Base-by-base conservation (phyloP, 2,329 filamentous ascomycete species). In the Hypoxylon rubiginosum region DNA sequence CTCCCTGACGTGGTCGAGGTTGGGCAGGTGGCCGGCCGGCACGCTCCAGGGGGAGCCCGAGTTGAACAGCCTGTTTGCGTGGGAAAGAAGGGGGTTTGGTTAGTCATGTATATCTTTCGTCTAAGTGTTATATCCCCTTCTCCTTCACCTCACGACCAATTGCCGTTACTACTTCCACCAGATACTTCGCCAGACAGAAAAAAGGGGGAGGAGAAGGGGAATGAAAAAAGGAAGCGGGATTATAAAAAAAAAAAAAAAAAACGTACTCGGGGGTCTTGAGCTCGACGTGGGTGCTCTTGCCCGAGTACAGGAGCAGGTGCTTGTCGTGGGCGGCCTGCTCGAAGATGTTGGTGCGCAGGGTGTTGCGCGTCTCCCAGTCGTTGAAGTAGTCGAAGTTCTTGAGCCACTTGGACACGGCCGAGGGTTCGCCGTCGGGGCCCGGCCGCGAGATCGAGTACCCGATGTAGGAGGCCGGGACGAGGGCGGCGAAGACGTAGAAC, bases 231-330 rank as follows among this genome's bases (percentile, higher is more conserved):
- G 28, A 53, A 59, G 41, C n/a, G 51, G 48, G 34, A 45, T 49
- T n/a, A n/a, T n/a, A n/a, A n/a, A n/a, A n/a, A n/a, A n/a, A n/a
- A n/a, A n/a, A n/a, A n/a, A n/a, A n/a, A 34, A 21, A 32, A 59
- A 84, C 86, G 67, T 82, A 89, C 87, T 89, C 87, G 48, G 86
- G 86, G 69, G 79, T 87, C 70, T 83, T 82, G 70, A 88, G 81
- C 67, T 88, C 85, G 71, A 86, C 78, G 70, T 81, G 81, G 68
- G 74, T 75, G 75, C 81, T 82, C 75, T 81, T 81, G 71, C 79
- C 77, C 58, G 77, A 79, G 71, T 84, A 80, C 71, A 82, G 76
- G 71, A 88, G 83, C 55, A 89, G 80, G 71, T 87, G 84, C 73
- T 83, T 85, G 79, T 89, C 86, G 74, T 81, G 84, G 46, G 84